Evolutionary conservation across 371 early-diverging fungal genomes (phyloP), one percentile per base, ranked within the genome.

Genomic region (Blakeslea trispora): DNA sequence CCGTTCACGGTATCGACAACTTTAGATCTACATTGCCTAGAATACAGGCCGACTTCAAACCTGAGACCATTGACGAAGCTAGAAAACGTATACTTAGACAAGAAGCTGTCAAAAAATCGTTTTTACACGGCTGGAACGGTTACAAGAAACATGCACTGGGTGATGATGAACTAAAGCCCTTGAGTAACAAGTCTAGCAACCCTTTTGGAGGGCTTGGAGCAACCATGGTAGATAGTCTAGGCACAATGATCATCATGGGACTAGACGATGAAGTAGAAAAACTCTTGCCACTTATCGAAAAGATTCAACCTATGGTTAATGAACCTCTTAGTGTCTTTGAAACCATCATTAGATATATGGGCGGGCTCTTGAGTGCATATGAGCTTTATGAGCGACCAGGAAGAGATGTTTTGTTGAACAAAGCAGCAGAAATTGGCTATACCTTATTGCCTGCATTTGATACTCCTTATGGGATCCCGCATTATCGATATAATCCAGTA

Each of bases 271-370:
- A 91, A 64, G 91, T 89, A 61, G 66, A 75, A n/a, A 80, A 79
- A 44, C 87, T 89, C 7, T 60, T 84, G 40, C 70, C 77, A 4
- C 76, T 73, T 59, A 81, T 94, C 24, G 60, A 45, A 2, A 53
- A 74, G 8, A 69, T 85, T 31, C 59, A 77, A 21, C 81, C 81
- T 57, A 44, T 46, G 1, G 46, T 53, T 17, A 54, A 71, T 32
- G 45, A 46, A n/a, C 70, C 79, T 18, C 81, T 90, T 8, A 82
- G 77, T 42, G 83, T 91, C 15, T 96, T 96, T 69, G 97, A 97
- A 68, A 87, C 90, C 39, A 86, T 81, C 17, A 97, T 96, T 45
- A 85, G 97, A 1, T 83, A 91, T 34, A 67, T 97, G 37, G 97
- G 96, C 6, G 94, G 94, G 6, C 69, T 96, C 9, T 64, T 95